Base-by-base conservation (phyloP, 139 green algal species). In the Chlamydomonas sp. region DNA sequence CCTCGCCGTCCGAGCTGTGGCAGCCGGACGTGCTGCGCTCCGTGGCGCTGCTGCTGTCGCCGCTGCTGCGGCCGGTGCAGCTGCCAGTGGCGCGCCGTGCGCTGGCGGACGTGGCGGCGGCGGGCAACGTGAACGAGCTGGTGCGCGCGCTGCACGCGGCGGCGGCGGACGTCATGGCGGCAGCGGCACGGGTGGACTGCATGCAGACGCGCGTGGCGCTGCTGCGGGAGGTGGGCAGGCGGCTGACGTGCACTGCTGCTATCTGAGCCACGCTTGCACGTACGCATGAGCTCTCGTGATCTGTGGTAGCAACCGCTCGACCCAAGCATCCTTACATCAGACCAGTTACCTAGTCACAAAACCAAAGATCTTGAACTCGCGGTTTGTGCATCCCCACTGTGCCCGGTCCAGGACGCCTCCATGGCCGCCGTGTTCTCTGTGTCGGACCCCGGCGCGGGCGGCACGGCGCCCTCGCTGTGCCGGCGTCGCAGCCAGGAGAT, bases 191-290 rank as follows among this genome's bases (percentile, higher is more conserved):
- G 59, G 69, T 86, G 6, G 80, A 86, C 31, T 49, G 31, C 59
- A 86, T 69, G 80, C 68, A 78, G 80, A 59, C 80, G 68, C 16
- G 80, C 58, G 80, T 86, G 80, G 80, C 80, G 58, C 78, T 86
- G 68, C 17, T 86, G 80, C 80, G 61, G 64, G 12, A 5, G 64
- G 79, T 2, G 66, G 7, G 49, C 2, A 59, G 66, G 1, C 64
- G 79, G 64, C 14, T 18, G 78, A 16, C 5, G 63, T 14, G 78
- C 31, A 3, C 16, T 17, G 77, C 10, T 20, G 75, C 5, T 49
- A 57, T 2, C 57, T 10, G 75, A 79, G 75, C 57, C 18, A 57
- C 20, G 75, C 6, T 7, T 17, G 31, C 31, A 49, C 31, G 31
- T 49, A 49, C 31, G 31, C 31, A 49, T 49, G 31, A 49, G 31